phyloP scores from a whole-genome alignment of 495 filamentous ascomycete genomes.

The Tuber brumale region DNA sequence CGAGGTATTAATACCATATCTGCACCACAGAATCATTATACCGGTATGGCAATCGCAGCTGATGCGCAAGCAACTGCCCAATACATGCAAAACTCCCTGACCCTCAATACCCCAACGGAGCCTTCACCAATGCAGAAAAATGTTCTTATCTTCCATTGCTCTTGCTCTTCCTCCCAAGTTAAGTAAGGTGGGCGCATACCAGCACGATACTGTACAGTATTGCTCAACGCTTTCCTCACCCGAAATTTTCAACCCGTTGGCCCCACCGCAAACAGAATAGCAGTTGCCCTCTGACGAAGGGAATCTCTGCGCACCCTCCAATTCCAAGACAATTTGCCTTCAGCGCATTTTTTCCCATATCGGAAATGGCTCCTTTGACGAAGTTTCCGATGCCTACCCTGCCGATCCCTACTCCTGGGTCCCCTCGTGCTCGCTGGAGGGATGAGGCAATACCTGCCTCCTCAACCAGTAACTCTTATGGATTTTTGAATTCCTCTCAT shows the following conservation, averaged over 20 bases:
- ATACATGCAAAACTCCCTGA: not conserved
- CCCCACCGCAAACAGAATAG: not conserved
- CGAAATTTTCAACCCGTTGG: not conserved
- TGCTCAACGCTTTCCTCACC: not conserved
- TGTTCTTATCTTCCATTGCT: not conserved
- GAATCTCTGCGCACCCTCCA: not conserved
- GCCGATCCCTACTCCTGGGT: conserved; percentile 30
- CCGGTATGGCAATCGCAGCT: not conserved
- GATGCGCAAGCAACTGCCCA: not conserved
- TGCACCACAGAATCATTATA: not conserved
- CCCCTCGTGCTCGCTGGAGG: conserved; percentile 19
- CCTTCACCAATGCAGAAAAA: not conserved
- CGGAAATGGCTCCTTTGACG: conserved; percentile 7
- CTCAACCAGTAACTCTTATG: conserved; percentile 17
- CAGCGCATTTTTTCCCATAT: not conserved
- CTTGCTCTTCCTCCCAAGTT: not conserved
- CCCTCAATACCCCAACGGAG: not conserved
- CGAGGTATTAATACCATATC: not conserved
- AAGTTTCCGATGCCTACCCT: conserved; percentile 23
- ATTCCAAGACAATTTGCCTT: not conserved
- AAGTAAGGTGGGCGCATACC: not conserved
- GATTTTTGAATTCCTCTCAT: conserved; percentile 30
- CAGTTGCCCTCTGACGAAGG: not conserved
- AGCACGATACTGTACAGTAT: not conserved
- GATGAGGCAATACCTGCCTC: conserved; percentile 30